Evolutionary conservation across 2,329 filamentous ascomycete genomes (phyloP), one percentile per base, ranked within the genome.

Genomic region (Neopestalotiopsis sp.): DNA sequence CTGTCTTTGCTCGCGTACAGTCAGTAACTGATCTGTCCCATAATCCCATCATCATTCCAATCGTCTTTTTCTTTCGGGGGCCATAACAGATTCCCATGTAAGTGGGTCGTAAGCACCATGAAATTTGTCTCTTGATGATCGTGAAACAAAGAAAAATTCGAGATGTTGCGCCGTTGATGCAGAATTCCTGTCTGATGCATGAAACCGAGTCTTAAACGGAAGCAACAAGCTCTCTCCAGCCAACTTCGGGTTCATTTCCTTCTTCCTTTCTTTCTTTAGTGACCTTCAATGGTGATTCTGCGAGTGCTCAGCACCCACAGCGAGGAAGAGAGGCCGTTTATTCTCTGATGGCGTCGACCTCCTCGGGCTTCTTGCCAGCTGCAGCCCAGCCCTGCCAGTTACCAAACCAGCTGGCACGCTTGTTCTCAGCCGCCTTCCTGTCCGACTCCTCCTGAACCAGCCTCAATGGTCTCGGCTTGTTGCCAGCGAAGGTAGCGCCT

Each of bases 401-500:
- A 13, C 88, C 88, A 69, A 91, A 86, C 90, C 90, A 92, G 78
- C 89, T 91, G 24, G 85, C 83, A 62, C 90, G 83, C 82, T 91
- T 91, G 75, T 86, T 87, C 66, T 83, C 79, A 24, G 79, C 78
- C 74, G 85, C 84, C 65, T 67, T 67, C 53, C 53, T 59, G 65
- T 88, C 87, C 28, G 81, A 79, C 73, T 91, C 91, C 82, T 97
- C 94, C 81, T 96, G 93, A 61, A 98, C 94, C 38, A 99, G 86
- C 17, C 95, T 88, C 72, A 99, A 84, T 6, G 95, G 95, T 45
- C 95, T 88, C 69, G 97, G 90, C 81, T 96, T 96, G 76, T 91
- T 91, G 59, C 89, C 89, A 4, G 88, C 88, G 68, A 88, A 89
- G 1, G 87, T 89, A 49, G 86, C 88, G 69, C 84, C 83, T 79